A percentile compares a stretch with the other conserved stretches of the same genome.
Conservation (phyloP, 768 basidiomycete species). For the Amanita jacksonii region DNA sequence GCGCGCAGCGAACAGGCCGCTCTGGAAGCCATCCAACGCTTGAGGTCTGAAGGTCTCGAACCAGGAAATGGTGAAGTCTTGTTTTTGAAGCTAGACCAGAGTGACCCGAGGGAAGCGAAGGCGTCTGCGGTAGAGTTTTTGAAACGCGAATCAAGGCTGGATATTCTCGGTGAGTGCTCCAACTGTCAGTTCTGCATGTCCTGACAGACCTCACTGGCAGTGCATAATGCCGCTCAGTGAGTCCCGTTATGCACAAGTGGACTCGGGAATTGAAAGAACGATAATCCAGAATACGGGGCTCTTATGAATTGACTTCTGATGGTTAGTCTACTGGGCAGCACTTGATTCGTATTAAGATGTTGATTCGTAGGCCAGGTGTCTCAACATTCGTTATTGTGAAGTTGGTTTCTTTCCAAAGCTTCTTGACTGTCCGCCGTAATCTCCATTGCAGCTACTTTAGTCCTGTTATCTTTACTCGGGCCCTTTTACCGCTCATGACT, state of each 20-base stretch:
- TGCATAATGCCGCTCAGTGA: conserved; percentile 49
- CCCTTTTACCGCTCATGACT: conserved; percentile 42
- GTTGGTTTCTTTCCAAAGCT: conserved; percentile 19
- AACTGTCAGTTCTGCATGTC: too few species aligned
- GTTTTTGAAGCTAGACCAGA: conserved; percentile 44
- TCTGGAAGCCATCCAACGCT: conserved; percentile 34
- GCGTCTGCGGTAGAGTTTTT: conserved; percentile 39
- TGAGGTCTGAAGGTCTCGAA: conserved; percentile 33
- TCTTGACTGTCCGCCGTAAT: background rate
- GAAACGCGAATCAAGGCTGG: conserved; percentile 39
- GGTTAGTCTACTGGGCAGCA: conserved; percentile 6
- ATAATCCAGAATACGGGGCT: conserved; percentile 11
- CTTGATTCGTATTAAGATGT: conserved; percentile 11
- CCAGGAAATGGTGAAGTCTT: conserved; percentile 36
- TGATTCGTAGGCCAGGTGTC: conserved; percentile 24
- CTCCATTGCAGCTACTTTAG: conserved; percentile 34
- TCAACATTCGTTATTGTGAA: conserved; percentile 33
- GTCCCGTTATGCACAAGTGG: conserved; percentile 11
- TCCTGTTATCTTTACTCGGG: conserved; percentile 44
- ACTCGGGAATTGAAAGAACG: too few species aligned
- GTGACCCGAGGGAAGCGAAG: conserved; percentile 37
- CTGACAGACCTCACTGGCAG: conserved; percentile 17
- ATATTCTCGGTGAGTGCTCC: conserved; percentile 38
- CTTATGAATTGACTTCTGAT: conserved; percentile 10
- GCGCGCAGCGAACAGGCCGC: conserved; percentile 39